Base-by-base conservation (phyloP, 2,329 filamentous ascomycete genomes). In the Alternaria dauci region DNA sequence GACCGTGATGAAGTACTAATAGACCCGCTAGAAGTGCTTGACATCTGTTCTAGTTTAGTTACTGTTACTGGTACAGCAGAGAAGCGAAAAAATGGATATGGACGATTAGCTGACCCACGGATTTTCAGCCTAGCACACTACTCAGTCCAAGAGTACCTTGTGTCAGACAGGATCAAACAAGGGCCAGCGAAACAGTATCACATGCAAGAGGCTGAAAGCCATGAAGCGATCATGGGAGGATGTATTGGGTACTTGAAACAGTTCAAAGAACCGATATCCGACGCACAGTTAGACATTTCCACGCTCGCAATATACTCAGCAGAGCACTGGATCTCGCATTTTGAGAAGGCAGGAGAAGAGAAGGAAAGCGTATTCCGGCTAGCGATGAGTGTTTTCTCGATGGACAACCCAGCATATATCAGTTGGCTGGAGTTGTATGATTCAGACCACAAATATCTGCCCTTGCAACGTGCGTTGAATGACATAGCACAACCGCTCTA, bases 31-130 rank as follows among this genome's bases (percentile, higher is more conserved):
- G 75, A 77, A 38, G 69, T 61, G 16, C 42, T 76, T 14, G 58
- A 63, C 25, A 72, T 78, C 47, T 79, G 74, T 52, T 71, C 71
- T 0, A 77, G 73, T 63, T 65, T 79, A 1, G 63, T 78, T 26
- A 75, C 66, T 28, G 58, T 75, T 1, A 55, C 59, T 1, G 28
- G 28, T 8, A 8, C 26, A 28, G 26, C 26, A 28, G 26, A 28
- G 9, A 28, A 28, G 26, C 8, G 1, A 28, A 28, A 8, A 28
- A 28, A 28, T 28, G 0, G 1, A 9, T 1, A 28, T 8, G 26
- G 26, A 28, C 28, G 8, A 30, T 9, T 30, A 9, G 28, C 38
- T 41, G 18, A 18, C 9, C 1, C 4, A 41, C 9, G 16, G 9
- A 41, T 41, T 12, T 2, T 41, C 2, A 1, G 18, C 23, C 38